phyloP scores from a whole-genome alignment of 202 grass and related monocot species.

The Bolboschoenoplectus hybrid region DNA sequence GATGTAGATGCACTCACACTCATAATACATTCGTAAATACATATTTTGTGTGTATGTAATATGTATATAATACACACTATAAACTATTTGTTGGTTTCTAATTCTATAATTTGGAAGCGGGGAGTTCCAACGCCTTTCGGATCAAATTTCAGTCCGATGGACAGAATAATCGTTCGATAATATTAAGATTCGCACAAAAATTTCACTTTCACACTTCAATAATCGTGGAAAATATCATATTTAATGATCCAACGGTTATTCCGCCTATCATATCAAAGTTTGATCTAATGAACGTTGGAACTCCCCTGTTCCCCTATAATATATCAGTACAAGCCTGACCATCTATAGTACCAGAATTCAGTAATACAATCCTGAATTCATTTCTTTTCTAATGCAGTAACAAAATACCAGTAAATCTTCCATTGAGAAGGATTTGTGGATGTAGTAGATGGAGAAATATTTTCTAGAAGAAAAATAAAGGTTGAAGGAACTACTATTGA shows the following conservation, averaged over 20 bases:
- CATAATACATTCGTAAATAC: constrained; percentile 14
- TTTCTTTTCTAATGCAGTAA: neutral
- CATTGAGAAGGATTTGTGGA: constrained; percentile 17
- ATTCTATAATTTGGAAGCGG: neutral
- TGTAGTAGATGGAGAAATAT: neutral
- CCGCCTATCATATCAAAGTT: no score
- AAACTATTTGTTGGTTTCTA: neutral
- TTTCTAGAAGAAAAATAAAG: neutral
- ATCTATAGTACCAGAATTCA: neutral
- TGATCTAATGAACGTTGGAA: no score
- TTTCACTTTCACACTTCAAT: no score
- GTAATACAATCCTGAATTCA: neutral
- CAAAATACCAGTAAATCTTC: constrained; percentile 9
- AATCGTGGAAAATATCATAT: no score
- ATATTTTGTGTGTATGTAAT: neutral
- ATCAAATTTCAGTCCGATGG: no score
- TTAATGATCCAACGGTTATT: no score
- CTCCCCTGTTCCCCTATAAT: no score
- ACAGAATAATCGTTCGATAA: no score
- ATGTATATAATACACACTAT: neutral
- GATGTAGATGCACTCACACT: neutral
- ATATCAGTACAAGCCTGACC: neutral
- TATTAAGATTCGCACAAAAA: no score
- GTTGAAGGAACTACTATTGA: neutral
- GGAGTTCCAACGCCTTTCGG: no score